phyloP scores from a whole-genome alignment of 2,329 filamentous ascomycete species.

The Colletotrichum spinosum region DNA sequence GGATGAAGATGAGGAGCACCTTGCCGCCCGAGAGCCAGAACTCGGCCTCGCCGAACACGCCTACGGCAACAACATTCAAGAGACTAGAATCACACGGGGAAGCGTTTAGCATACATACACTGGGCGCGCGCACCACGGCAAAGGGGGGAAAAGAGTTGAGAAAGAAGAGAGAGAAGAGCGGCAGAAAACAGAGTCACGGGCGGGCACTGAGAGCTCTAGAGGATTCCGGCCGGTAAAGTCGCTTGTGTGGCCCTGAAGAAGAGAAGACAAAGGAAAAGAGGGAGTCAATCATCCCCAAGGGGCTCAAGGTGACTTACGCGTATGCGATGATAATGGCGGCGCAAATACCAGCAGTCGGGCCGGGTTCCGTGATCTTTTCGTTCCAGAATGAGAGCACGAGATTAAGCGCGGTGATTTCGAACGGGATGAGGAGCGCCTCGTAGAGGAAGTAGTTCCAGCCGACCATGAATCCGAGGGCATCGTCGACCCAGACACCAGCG shows the following conservation, averaged over 20 bases:
- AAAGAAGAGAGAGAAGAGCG: background rate
- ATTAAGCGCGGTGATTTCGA: conserved; percentile 42
- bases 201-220: conserved; percentile 28
- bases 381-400: conserved; percentile 43
- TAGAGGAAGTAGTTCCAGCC: conserved; percentile 73
- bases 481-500: conserved; percentile 60
- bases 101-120: conserved; percentile 32
- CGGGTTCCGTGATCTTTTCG: conserved; percentile 33
- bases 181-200: conserved; percentile 2
- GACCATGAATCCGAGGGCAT: conserved; percentile 65
- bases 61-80: conserved; percentile 39
- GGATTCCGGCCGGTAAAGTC: conserved; percentile 13
- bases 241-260: conserved; percentile 13
- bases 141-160: background rate
- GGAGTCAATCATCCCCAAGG: conserved; percentile 20
- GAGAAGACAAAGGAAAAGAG: background rate
- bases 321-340: conserved; percentile 38
- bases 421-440: conserved; percentile 52
- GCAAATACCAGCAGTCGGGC: conserved; percentile 40
- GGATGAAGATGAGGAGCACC: conserved; percentile 67
- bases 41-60: conserved; percentile 65
- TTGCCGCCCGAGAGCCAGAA: conserved; percentile 69
- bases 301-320: conserved; percentile 24
- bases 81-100: conserved; percentile 33
- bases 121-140: background rate